phyloP scores from a whole-genome alignment of 2,329 filamentous ascomycete species.

The Sporothrix phasma region DNA sequence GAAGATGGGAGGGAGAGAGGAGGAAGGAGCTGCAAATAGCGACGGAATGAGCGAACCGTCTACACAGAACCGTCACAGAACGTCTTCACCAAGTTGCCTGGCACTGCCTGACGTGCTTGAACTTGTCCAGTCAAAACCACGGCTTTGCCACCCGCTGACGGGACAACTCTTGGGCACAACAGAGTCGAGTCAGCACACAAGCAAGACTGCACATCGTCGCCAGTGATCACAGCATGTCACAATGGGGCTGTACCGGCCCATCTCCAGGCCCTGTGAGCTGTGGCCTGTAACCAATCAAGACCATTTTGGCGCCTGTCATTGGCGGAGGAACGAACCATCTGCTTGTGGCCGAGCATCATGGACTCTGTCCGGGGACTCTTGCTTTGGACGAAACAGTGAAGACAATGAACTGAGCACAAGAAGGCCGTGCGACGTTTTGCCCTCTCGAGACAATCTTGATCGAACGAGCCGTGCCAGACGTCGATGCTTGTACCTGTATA shows the following conservation, averaged over 20 bases:
- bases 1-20: too few relatives aligned
- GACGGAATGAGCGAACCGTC: not conserved
- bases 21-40: not conserved
- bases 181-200: not conserved
- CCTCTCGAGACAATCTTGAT: not conserved
- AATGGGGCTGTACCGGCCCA: not conserved
- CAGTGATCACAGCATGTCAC: not conserved
- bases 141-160: not conserved
- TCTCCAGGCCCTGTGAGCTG: too few relatives aligned
- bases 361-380: not conserved
- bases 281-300: not conserved
- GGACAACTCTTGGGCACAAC: not conserved
- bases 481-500: too few relatives aligned
- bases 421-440: not conserved
- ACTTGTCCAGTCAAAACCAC: not conserved
- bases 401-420: not conserved
- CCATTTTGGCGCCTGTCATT: not conserved
- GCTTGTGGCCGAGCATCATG: not conserved
- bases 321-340: constrained; percentile 7
- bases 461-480: not conserved
- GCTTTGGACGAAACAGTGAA: too few relatives aligned
- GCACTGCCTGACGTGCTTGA: not conserved
- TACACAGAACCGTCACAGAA: too few relatives aligned
- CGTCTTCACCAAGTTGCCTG: too few relatives aligned
- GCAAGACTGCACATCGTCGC: not conserved